Conservation (phyloP, 2,329 filamentous ascomycete genomes). For the Myriangium duriaei region DNA sequence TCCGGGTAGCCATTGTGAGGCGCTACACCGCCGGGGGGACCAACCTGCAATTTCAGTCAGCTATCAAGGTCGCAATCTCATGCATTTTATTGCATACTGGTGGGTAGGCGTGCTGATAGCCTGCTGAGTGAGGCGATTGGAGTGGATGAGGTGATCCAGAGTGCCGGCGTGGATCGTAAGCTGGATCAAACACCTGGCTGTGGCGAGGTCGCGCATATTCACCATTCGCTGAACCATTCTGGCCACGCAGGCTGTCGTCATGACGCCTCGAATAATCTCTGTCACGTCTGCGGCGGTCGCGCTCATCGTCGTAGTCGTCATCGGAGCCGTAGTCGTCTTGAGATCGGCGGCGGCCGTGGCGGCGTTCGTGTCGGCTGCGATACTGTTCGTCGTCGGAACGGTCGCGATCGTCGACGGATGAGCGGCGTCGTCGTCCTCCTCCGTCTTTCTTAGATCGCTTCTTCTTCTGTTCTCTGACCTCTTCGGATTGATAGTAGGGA, state of each 20-base stretch:
- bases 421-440: conserved; percentile 27
- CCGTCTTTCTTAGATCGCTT: conserved; percentile 17
- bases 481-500: conserved; percentile 23
- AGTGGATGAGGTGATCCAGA: no score
- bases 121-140: background rate
- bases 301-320: conserved; percentile 17
- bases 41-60: background rate
- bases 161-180: no score
- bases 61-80: background rate
- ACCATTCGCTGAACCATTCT: conserved; percentile 4
- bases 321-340: conserved; percentile 63
- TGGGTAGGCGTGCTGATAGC: background rate
- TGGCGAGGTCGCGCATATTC: no score
- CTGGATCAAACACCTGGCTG: no score
- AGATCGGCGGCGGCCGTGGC: conserved; percentile 35
- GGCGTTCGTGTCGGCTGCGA: conserved; percentile 34
- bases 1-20: background rate
- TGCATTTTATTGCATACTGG: background rate
- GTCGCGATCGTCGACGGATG: conserved; percentile 31
- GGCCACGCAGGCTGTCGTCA: background rate
- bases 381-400: conserved; percentile 24
- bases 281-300: conserved; percentile 8
- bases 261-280: background rate
- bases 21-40: background rate
- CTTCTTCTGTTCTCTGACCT: conserved; percentile 13